These are phyloP conservation scores for Verticillium dahliae DNA, from an alignment of 2,329 filamentous ascomycete genomes.

Conservation along the genomic window DNA sequence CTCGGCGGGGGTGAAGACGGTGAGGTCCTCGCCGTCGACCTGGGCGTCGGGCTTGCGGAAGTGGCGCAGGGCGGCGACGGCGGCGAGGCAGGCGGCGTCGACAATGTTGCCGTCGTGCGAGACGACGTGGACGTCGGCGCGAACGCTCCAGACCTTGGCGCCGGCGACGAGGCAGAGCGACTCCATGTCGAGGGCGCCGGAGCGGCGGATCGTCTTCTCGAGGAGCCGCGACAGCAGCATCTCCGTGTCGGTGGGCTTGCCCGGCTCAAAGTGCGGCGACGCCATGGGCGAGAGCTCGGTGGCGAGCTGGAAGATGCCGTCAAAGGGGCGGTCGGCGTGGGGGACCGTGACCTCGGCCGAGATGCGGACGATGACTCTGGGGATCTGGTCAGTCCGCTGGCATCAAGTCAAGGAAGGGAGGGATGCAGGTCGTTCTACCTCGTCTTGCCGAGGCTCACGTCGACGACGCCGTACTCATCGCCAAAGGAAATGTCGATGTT, in stretches of 20 bases:
- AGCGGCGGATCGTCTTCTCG: constrained; percentile 90
- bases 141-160: constrained; percentile 83
- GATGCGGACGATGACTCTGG: constrained; percentile 74
- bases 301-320: constrained; percentile 88
- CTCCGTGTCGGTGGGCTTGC: constrained; percentile 77
- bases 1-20: constrained; percentile 77
- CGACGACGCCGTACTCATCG: constrained; percentile 83
- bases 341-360: constrained; percentile 85
- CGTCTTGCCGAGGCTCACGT: constrained; percentile 84
- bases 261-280: constrained; percentile 82
- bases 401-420: too few relatives aligned
- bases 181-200: constrained; percentile 88
- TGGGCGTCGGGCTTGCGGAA: constrained; percentile 86
- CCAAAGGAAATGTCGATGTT: constrained; percentile 74
- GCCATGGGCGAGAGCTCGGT: constrained; percentile 91
- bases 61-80: constrained; percentile 83
- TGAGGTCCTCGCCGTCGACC: constrained; percentile 77
- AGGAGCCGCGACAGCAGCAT: constrained; percentile 80
- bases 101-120: constrained; percentile 87
- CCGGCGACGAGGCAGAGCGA: constrained; percentile 90
- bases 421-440: constrained; percentile 43
- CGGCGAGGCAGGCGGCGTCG: constrained; percentile 78
- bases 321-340: constrained; percentile 82
- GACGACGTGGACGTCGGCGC: constrained; percentile 86
- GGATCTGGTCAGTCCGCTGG: constrained; percentile 2